A percentile compares a stretch with the other conserved stretches of the same genome.
Conservation (phyloP, 2,329 filamentous ascomycete genomes). For the Colletotrichum agaves region DNA sequence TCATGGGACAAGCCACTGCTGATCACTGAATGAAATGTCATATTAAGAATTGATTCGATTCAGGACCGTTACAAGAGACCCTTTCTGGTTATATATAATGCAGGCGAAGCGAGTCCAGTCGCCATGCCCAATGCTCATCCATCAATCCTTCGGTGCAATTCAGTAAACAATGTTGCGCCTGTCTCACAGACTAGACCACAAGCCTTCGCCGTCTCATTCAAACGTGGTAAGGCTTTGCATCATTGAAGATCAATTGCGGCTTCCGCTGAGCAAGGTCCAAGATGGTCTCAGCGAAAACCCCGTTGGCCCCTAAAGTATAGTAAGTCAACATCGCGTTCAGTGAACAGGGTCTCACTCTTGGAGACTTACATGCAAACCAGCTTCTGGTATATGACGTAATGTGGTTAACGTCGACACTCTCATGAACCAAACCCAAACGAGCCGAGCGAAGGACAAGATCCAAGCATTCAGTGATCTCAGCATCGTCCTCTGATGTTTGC, state of each 20-base stretch:
- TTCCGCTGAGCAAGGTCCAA: constrained; percentile 89
- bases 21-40: too few species aligned
- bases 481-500: constrained; percentile 85
- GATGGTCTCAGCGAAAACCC: constrained; percentile 92
- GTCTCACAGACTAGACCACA: background rate
- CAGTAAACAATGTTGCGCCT: background rate
- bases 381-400: constrained; percentile 77
- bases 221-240: constrained; percentile 67
- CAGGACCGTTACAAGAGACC: background rate
- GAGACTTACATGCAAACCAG: constrained; percentile 83
- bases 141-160: background rate
- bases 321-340: background rate
- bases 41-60: background rate
- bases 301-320: constrained; percentile 77
- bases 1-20: background rate
- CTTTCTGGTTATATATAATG: constrained; percentile 30
- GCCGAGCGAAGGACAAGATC: constrained; percentile 80
- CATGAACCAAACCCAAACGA: constrained; percentile 84
- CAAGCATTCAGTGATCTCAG: constrained; percentile 81
- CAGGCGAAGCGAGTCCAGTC: constrained; percentile 22
- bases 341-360: background rate
- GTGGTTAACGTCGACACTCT: constrained; percentile 86
- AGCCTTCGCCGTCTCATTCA: constrained; percentile 40
- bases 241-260: constrained; percentile 84
- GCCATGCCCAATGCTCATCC: constrained; percentile 9